phyloP scores from a whole-genome alignment of 805 yeast genomes.

The Schizosaccharomyces japonicus region DNA sequence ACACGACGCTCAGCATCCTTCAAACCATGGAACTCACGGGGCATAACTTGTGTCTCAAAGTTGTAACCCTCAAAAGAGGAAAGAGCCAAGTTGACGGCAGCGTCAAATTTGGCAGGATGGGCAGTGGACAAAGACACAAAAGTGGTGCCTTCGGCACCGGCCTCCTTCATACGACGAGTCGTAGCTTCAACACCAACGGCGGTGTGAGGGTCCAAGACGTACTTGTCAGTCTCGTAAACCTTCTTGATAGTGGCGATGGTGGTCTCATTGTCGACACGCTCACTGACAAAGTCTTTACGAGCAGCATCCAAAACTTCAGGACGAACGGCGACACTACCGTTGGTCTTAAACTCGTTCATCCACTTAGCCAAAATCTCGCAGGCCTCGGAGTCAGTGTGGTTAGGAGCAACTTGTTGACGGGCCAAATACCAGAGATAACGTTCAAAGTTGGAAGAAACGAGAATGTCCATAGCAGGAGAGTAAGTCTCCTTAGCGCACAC shows the following conservation, averaged over 20 bases:
- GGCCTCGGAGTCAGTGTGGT: slow-evolving; percentile 26
- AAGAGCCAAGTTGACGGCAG: slow-evolving; percentile 73
- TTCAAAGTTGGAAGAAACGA: slow-evolving; percentile 86
- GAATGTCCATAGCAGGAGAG: slow-evolving; percentile 97
- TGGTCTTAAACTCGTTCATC: slow-evolving; percentile 54
- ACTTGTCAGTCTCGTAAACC: slow-evolving; percentile 37
- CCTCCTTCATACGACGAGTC: slow-evolving; percentile 31
- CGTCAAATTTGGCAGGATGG: slow-evolving; percentile 95
- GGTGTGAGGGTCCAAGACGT: slow-evolving; percentile 86
- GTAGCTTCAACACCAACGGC: slow-evolving; percentile 82
- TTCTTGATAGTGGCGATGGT: slow-evolving; percentile 59
- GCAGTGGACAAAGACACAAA: slow-evolving; percentile 77
- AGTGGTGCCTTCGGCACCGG: slow-evolving; percentile 17
- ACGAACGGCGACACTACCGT: slow-evolving; percentile 57
- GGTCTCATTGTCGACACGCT: slow-evolving; percentile 44
- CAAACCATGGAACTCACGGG: slow-evolving; percentile 60
- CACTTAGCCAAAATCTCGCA: slow-evolving; percentile 33
- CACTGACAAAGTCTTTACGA: slow-evolving; percentile 44
- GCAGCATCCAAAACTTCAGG: slow-evolving; percentile 42
- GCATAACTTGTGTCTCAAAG: slow-evolving; percentile 71
- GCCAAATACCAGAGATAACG: slow-evolving; percentile 87
- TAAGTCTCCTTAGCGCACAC: slow-evolving; percentile 61
- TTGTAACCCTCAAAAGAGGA: slow-evolving; percentile 43
- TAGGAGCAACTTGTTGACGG: slow-evolving; percentile 32
- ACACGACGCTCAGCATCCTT: slow-evolving; percentile 51